Percentiles rank a stretch among this genome's conserved stretches.
phyloP scores from a whole-genome alignment of 495 filamentous ascomycete genomes.

The Trichoderma asperelloides region DNA sequence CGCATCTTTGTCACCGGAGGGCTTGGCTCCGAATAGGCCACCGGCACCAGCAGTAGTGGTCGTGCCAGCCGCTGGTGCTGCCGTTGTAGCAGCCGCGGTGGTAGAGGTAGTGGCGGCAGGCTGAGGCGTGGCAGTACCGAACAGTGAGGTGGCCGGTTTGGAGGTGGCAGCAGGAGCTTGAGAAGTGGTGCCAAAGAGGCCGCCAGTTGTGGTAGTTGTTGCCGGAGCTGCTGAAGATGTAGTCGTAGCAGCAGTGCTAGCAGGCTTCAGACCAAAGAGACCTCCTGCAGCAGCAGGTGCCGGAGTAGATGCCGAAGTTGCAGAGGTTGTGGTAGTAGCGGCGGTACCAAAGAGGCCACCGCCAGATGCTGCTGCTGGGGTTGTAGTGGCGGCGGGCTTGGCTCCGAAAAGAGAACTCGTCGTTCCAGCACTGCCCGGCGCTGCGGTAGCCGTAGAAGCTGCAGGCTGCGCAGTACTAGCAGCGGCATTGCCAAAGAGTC shows the following conservation, averaged over 20 bases:
- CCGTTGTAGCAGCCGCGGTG: neutral
- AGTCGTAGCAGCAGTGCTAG: constrained; percentile 14
- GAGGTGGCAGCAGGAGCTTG: constrained; percentile 15
- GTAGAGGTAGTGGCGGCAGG: constrained; percentile 12
- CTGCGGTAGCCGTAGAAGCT: constrained; percentile 1
- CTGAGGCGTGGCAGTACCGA: constrained; percentile 15
- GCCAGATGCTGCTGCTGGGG: constrained; percentile 9
- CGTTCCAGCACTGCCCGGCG: constrained; percentile 10
- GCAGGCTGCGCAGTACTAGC: neutral
- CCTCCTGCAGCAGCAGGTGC: constrained; percentile 9
- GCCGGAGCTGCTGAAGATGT: constrained; percentile 1
- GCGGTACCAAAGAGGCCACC: constrained; percentile 15
- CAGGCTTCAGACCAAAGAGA: constrained; percentile 19
- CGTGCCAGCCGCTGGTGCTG: constrained; percentile 4
- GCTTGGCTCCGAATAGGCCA: constrained; percentile 16
- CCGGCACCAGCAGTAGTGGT: constrained; percentile 9
- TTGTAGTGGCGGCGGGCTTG: constrained; percentile 2
- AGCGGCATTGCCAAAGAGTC: constrained; percentile 5
- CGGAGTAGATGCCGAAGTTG: constrained; percentile 11
- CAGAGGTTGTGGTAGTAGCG: constrained; percentile 12
- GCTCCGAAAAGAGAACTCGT: constrained; percentile 9
- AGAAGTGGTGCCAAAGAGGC: constrained; percentile 10
- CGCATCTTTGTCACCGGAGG: constrained; percentile 10
- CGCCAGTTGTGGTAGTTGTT: constrained; percentile 10
- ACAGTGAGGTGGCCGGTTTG: constrained; percentile 12